Evolutionary conservation across 306 rosid genomes (phyloP), one percentile per base, ranked within the genome.

Genomic region (Canavalia ensiformis): DNA sequence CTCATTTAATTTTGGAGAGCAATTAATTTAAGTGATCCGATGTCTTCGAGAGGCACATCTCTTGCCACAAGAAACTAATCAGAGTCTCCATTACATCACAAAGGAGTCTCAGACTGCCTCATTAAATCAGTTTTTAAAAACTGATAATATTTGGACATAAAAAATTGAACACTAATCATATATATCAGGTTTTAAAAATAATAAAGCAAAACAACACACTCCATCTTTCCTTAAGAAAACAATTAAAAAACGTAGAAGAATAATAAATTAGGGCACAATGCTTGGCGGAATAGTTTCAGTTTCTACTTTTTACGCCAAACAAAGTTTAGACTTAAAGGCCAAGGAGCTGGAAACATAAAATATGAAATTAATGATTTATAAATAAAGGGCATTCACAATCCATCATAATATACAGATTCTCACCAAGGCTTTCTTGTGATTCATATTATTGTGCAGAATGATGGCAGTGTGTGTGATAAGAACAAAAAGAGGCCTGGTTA

Each of bases 401-500:
- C 64, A 64, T 33, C 70, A 13, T 18, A 41, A 47, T 5, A 46
- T 25, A 62, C 39, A 66, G 4, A 62, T 46, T 44, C 52, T 18
- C 37, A 70, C 2, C 6, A 64, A 68, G 7, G 55, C 1, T 29
- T 57, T 49, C 18, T 54, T 47, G n/a, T 30, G 51, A 37, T 65
- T 56, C 7, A 29, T 6, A n/a, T 41, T n/a, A 7, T 28, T 41
- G 1, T 8, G 7, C 1, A 25, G 7, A 5, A 76, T 49, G 50
- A 88, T 90, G 94, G 86, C 70, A 50, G 10, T 84, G 60, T 79
- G 56, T 7, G 94, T 92, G 55, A 83, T 35, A 57, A 84, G 95
- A 82, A 65, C 83, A 57, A 87, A 68, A 29, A 39, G 77, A 46
- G 74, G 77, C 57, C 44, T 87, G 28, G 91, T 92, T 56, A 90